Evolutionary conservation across 2,329 filamentous ascomycete genomes (phyloP).

Genomic region (Dendrostoma leiphaemia): DNA sequence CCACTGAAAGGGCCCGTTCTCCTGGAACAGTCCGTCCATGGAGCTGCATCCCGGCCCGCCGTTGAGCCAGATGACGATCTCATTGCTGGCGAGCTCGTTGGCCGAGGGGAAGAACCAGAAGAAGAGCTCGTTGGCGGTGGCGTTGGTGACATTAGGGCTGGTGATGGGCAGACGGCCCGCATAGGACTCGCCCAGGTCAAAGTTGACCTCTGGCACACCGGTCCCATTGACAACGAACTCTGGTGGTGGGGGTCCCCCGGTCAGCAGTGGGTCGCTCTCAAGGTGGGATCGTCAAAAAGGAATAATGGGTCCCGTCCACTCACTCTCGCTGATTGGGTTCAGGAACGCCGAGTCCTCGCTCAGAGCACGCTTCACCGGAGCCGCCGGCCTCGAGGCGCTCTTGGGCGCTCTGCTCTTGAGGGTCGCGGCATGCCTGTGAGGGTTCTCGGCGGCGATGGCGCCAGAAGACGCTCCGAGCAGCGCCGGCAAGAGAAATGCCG

Average conservation of each 20-base stretch:
- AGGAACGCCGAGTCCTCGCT: neutral
- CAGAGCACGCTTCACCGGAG: neutral
- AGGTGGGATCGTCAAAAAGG: no score
- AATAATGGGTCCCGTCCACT: neutral
- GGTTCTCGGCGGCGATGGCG: neutral
- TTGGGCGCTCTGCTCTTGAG: neutral
- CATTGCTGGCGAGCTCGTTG: constrained; percentile 48
- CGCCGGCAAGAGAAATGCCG: neutral
- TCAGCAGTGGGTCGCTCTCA: no score
- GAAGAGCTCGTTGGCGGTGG: constrained; percentile 46
- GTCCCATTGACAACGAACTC: constrained; percentile 64
- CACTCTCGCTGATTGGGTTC: constrained; percentile 12
- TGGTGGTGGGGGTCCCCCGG: no score
- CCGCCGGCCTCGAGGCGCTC: neutral
- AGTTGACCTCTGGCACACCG: constrained; percentile 64
- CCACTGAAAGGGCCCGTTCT: constrained; percentile 70
- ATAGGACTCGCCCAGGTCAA: constrained; percentile 66
- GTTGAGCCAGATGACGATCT: constrained; percentile 63
- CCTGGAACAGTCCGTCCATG: constrained; percentile 65
- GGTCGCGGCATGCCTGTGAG: neutral
- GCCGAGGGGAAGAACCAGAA: constrained; percentile 67
- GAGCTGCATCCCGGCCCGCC: constrained; percentile 56
- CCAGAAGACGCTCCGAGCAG: constrained; percentile 1
- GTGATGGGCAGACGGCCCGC: constrained; percentile 63
- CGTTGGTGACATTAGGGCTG: constrained; percentile 29